Evolutionary conservation across 345 rosid genomes (phyloP), one percentile per base, ranked within the genome.

Genomic region (Populus ilicifolia): DNA sequence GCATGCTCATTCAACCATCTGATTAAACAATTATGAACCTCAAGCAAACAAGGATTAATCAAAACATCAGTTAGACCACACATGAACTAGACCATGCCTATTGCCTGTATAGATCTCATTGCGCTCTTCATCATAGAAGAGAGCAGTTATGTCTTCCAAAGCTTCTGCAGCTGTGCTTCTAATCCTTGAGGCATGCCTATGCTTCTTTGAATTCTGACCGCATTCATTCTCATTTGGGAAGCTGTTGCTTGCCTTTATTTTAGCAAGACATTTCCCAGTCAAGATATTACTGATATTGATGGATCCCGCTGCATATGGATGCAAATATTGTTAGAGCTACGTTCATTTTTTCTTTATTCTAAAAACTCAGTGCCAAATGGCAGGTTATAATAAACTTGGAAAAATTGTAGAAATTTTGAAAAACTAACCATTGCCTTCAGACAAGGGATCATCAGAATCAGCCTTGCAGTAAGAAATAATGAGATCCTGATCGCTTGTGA

Each of bases 181-280:
- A 38, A 81, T 85, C 67, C 62, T 9, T 14, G 75, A 64, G 66
- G 33, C 41, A 8, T 59, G 69, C 69, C 44, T 66, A 17, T 12
- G 48, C 69, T n/a, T 77, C 71, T 63, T 87, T 29, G 89, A 50
- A 71, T 73, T 82, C 67, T 13, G 46, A 39, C 90, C 80, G 61
- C 84, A 59, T 21, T 80, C 86, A 2, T 81, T 84, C 25, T 62
- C 88, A 63, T 81, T 84, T 29, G 86, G 87, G 70, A 79, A 73
- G 68, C 91, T 90, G 82, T 86, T 92, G 29, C 77, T 70, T 4
- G 92, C 84, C 43, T 84, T 90, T 84, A 93, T 90, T 75, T 94
- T 94, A 8, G 93, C 96, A 71, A 91, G 86, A 87, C 97, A 94
- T 79, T 93, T 94, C 67, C 98, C 97, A 1, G 94, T 93, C 90